A percentile compares a stretch with the other conserved stretches of the same genome.
phyloP scores from a whole-genome alignment of 2,329 filamentous ascomycete genomes.

The Nemania sp. region DNA sequence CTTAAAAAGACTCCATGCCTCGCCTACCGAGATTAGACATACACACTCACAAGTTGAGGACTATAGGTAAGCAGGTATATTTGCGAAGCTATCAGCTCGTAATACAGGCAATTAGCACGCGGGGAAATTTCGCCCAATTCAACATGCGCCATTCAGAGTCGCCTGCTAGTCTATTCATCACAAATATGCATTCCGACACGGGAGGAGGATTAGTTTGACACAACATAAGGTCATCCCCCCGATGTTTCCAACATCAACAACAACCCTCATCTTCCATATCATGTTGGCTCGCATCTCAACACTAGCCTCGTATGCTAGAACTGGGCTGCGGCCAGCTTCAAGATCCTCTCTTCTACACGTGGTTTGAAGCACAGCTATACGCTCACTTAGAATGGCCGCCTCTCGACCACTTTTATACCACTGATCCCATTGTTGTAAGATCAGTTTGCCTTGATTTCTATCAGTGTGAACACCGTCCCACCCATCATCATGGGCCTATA shows the following conservation, averaged over 20 bases:
- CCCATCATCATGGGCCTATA: constrained; percentile 13
- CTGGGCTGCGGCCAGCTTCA: background rate
- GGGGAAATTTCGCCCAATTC: background rate
- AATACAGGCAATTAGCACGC: background rate
- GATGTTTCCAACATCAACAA: constrained; percentile 1
- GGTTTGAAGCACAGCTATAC: background rate
- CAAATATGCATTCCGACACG: constrained; percentile 10
- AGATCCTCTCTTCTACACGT: background rate
- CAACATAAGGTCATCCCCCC: background rate
- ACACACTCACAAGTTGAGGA: background rate
- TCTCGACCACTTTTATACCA: constrained; percentile 1
- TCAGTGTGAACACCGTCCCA: background rate
- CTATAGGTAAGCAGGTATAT: background rate
- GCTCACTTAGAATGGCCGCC: background rate
- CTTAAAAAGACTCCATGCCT: background rate
- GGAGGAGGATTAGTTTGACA: constrained; percentile 31
- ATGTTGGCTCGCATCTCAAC: background rate
- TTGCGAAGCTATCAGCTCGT: background rate
- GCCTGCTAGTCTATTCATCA: constrained; percentile 8
- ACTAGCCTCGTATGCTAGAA: constrained; percentile 4
- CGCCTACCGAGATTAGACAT: background rate
- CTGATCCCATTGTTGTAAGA: background rate
- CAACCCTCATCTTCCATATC: constrained; percentile 2
- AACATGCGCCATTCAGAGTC: background rate
- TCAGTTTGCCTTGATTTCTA: constrained; percentile 1